Base-by-base conservation (phyloP, 2,329 filamentous ascomycete genomes). In the Arthrobotrys megalospora region DNA sequence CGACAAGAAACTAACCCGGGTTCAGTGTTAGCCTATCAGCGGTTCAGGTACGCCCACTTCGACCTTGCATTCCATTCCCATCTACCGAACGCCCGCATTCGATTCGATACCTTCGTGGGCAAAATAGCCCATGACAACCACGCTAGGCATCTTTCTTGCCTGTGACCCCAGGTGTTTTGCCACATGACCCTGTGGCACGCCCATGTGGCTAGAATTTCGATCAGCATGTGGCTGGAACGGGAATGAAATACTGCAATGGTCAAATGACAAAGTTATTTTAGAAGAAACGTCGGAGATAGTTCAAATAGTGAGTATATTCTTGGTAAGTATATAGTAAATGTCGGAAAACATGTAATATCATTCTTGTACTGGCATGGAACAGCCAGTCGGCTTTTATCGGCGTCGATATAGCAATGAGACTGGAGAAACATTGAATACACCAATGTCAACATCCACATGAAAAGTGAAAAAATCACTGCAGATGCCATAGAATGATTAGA, bases 121-220 rank as follows among this genome's bases (percentile, higher is more conserved):
- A 60, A 68, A 67, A 68, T 34, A 6, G 50, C 52, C 58, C 69
- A 58, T 72, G 60, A 66, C 69, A 72, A 72, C 69, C 48, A 66
- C 36, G 34, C 67, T 38, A 66, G 10, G 12, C 28, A 60, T 8
- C 28, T 32, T 36, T 38, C n/a, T 62, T 32, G 41, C 38, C 6
- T 60, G 55, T 60, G 55, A 43, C 19, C n/a, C 36, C 12, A 38
- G 55, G 43, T 58, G 52, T 43, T 58, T 68, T 53, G 65, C 65
- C 69, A 73, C 60, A 65, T 73, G 69, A 66, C 32, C 50, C 41
- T 55, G 43, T 62, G 43, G 28, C 41, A 21, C 14, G 10, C 14
- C 11, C 34, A 14, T 41, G 64, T 67, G 64, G 47, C 47, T 67
- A 41, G 60, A 47, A 55, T 53, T 28, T 11, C 28, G 32, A 16